Base-by-base conservation (phyloP, 1,139 yeast genomes). In the Arxiozyma bovina region DNA sequence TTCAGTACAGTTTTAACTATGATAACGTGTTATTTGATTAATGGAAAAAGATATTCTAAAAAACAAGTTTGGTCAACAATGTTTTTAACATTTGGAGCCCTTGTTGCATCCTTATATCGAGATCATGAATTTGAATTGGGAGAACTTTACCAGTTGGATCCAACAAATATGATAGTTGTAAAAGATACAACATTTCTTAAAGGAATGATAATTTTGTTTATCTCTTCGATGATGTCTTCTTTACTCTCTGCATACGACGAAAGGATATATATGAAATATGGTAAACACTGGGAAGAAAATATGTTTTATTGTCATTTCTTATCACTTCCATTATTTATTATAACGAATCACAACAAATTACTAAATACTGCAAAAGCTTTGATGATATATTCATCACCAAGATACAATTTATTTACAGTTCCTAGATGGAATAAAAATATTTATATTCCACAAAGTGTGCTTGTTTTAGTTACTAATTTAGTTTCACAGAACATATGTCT, bases 401-500 rank as follows among this genome's bases (percentile, higher is more conserved):
- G 46, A 22, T 22, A 12, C 4, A 38, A 42, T 22, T 42, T 42
- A 22, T 22, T 44, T 42, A 63, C 56, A 42, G 53, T 57, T n/a
- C 50, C 44, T 17, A 48, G 8, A 27, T 41, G 42, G 21, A 23
- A 41, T 27, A 27, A 50, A 40, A 30, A 40, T 42, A 12, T 46
- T 38, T 34, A 46, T 41, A 15, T 60, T 49, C 48, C 54, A 25
- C 53, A 48, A 17, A 57, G 51, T 48, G 46, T 53, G 30, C 15
- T 57, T 4, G 38, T 53, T 40, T 53, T 63, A 8, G 1, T 59
- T 4, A 54, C 74, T 21, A 85, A 85, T 63, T 77, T 79, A n/a
- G 49, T 74, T 0, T 79, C 90, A 0, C 94, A 86, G 66, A 77
- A 78, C 60, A 54, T 81, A 4, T 86, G 94, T 64, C 80, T 83